Conservation (phyloP, 2,329 filamentous ascomycete species). For the Nannizziopsis arthrosporioides region DNA sequence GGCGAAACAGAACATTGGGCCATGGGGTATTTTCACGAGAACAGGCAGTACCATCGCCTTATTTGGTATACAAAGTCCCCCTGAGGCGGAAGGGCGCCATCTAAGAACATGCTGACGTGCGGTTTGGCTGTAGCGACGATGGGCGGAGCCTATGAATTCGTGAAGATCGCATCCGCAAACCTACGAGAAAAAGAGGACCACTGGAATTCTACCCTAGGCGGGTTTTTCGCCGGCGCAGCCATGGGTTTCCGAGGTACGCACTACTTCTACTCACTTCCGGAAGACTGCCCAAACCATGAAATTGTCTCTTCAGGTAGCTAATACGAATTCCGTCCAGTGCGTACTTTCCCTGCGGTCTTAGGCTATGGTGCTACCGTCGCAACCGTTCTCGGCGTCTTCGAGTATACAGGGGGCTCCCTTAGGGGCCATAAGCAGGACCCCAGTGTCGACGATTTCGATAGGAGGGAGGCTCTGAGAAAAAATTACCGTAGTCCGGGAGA, state of each 20-base stretch:
- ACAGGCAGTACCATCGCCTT: conserved; percentile 62
- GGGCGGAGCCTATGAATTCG: conserved; percentile 67
- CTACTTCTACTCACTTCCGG: not conserved
- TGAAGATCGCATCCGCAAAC: conserved; percentile 65
- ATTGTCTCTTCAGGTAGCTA: not conserved
- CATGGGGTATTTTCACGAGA: conserved; percentile 67
- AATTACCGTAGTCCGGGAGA: conserved; percentile 62
- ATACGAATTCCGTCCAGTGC: conserved; percentile 31
- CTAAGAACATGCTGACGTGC: conserved; percentile 9
- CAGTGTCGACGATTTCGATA: conserved; percentile 60
- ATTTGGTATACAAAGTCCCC: conserved; percentile 41
- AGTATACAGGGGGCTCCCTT: conserved; percentile 54
- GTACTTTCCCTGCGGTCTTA: conserved; percentile 58
- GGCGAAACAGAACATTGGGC: conserved; percentile 67
- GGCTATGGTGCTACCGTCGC: conserved; percentile 54
- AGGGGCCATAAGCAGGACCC: conserved; percentile 45
- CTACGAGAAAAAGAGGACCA: conserved; percentile 72
- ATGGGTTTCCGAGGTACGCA: conserved; percentile 59
- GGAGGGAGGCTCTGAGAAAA: conserved; percentile 62
- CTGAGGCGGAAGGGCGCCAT: not conserved
- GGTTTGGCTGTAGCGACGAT: conserved; percentile 47
- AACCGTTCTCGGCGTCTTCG: conserved; percentile 50
- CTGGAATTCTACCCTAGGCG: conserved; percentile 62
- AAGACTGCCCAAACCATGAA: not conserved
- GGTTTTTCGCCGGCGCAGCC: conserved; percentile 62